Conservation (phyloP, 805 yeast species). For the Cyberlindnera euphorbiiphila region DNA sequence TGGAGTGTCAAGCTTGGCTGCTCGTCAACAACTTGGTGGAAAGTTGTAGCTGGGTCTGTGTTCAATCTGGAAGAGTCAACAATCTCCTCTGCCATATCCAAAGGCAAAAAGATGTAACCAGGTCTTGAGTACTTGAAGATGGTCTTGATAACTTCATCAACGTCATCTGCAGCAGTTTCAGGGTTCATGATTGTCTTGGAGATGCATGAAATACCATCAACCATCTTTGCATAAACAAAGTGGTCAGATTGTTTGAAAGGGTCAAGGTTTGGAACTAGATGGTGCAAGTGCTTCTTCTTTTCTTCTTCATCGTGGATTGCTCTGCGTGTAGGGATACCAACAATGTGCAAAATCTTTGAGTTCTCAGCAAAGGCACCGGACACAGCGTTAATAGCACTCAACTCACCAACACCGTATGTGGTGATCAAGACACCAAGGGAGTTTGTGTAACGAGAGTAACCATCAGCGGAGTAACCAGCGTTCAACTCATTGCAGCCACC, state of each 20-base stretch:
- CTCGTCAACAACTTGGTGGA: slow-evolving; percentile 21
- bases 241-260: slow-evolving; percentile 58
- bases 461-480: slow-evolving; percentile 89
- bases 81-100: slow-evolving; percentile 51
- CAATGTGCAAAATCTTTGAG: slow-evolving; percentile 77
- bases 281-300: slow-evolving; percentile 44
- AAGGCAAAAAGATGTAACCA: slow-evolving; percentile 77
- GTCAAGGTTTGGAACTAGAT: slow-evolving; percentile 51
- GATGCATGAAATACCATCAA: slow-evolving; percentile 51
- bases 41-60: slow-evolving; percentile 28
- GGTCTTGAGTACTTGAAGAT: slow-evolving; percentile 65
- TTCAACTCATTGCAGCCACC: slow-evolving; percentile 89
- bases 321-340: slow-evolving; percentile 51
- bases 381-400: slow-evolving; percentile 78
- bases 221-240: slow-evolving; percentile 60
- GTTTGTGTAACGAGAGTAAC: slow-evolving; percentile 65
- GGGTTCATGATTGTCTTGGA: slow-evolving; percentile 46
- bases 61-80: slow-evolving; percentile 37
- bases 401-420: slow-evolving; percentile 89
- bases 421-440: slow-evolving; percentile 60
- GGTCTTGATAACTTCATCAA: slow-evolving; percentile 61
- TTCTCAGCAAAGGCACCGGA: slow-evolving; percentile 81
- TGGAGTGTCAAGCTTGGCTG: slow-evolving; percentile 28
- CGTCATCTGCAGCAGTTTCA: slow-evolving; percentile 47
- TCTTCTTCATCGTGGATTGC: slow-evolving; percentile 28